Evolutionary conservation across 345 rosid genomes (phyloP), one percentile per base, ranked within the genome.

Genomic region (Geranium rotundifolium): DNA sequence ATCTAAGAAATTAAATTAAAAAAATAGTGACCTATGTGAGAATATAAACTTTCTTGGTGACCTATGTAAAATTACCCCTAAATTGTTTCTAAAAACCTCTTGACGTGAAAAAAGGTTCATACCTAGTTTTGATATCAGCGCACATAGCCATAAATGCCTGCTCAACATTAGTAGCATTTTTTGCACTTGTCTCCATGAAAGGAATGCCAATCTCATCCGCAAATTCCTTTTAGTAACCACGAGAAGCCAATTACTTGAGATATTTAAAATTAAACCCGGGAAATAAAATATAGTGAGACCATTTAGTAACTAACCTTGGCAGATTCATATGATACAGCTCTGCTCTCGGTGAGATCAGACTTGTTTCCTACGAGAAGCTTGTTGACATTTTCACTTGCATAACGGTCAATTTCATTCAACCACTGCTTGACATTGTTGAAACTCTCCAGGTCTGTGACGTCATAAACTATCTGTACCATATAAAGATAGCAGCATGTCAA

Each of bases 111-210:
- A 31, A 31, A 31, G 1, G 4, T 2, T 17, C 12, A 61, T 41
- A 83, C 88, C 86, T 83, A 62, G 71, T 81, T 81, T 85, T 85
- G 79, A 85, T 83, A 60, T 78, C 69, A 66, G 77, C 88, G 68
- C 86, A 80, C 91, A 85, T 85, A 63, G 91, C 91, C 91, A 85
- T 85, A 76, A 85, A 85, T 71, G 88, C 88, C 64, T 85, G 79
- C 71, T 85, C 91, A 2, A 85, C 91, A 34, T 85, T 83, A 64
- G 83, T 74, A 61, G 91, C 81, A 69, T 56, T 77, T 76, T 85
- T 85, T 4, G 91, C 91, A 76, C 88, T 85, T 27, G 91, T 83
- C 71, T 85, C 91, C 86, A 85, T 75, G 79, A 85, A 85, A 0
- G 91, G 91, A 50, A 85, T 85, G 17, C 88, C 86, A 59, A 85